Conservation (phyloP, 768 basidiomycete genomes). For the Naganishia antarctica region DNA sequence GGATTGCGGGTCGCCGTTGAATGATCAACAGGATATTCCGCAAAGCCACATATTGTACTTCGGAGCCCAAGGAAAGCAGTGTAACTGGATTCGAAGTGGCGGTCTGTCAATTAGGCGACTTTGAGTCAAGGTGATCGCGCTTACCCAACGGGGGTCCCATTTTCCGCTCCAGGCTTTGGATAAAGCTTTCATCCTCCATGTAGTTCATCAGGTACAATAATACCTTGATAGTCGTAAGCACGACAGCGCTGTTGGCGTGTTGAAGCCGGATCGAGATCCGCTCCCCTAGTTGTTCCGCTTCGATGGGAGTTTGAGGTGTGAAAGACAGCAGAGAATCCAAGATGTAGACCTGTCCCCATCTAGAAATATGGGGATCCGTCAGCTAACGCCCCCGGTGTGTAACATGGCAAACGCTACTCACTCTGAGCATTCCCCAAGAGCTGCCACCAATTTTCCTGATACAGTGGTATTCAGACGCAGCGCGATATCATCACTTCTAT, state of each 20-base stretch:
- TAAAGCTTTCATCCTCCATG: constrained; percentile 80
- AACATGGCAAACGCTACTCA: constrained; percentile 53
- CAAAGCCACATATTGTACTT: constrained; percentile 96
- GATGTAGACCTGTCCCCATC: constrained; percentile 99
- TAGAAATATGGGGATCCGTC: constrained; percentile 44
- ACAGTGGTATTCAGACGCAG: constrained; percentile 81
- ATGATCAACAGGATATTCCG: constrained; percentile 96
- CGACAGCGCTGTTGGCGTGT: constrained; percentile 99
- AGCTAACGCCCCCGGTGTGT: neutral
- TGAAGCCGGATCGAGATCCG: constrained; percentile 87
- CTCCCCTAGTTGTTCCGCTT: constrained; percentile 93
- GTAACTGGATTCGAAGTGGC: constrained; percentile 67
- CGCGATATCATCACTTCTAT: constrained; percentile 87
- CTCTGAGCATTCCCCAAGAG: constrained; percentile 95
- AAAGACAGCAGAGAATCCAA: constrained; percentile 88
- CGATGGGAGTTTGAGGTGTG: constrained; percentile 78
- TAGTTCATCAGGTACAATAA: constrained; percentile 98
- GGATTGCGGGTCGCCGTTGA: constrained; percentile 81
- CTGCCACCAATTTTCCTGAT: constrained; percentile 82
- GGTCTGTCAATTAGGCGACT: too few species aligned
- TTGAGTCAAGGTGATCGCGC: too few species aligned
- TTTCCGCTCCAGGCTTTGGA: constrained; percentile 89
- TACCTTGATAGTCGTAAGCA: constrained; percentile 94
- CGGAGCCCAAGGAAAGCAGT: constrained; percentile 88
- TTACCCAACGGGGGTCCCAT: constrained; percentile 95